A percentile compares a stretch with the other conserved stretches of the same genome.
These are phyloP conservation scores for Andrographis paniculata DNA, from an alignment of 305 asterid genomes.

Conservation along the genomic window DNA sequence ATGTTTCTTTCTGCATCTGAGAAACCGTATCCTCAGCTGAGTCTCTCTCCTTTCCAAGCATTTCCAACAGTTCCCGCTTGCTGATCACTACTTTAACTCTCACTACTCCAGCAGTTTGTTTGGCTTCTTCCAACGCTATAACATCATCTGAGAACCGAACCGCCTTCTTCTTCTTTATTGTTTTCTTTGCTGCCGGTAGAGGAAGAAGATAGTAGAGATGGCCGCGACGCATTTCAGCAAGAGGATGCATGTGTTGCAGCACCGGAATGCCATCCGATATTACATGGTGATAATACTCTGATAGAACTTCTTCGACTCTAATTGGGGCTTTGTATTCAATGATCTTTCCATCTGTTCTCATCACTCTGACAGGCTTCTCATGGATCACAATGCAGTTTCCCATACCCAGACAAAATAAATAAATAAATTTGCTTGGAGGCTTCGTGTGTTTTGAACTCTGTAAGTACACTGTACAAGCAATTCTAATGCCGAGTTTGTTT, in stretches of 20 bases:
- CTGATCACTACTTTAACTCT: constrained; percentile 64
- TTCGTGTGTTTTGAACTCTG: not conserved
- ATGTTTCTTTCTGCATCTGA: constrained; percentile 18
- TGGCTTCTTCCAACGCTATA: constrained; percentile 17
- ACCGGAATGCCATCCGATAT: constrained; percentile 46
- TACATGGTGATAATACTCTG: constrained; percentile 44
- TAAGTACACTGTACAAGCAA: too few species aligned
- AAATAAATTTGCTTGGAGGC: not conserved
- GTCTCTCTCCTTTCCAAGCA: constrained; percentile 18
- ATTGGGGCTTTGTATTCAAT: constrained; percentile 57
- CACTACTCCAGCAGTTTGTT: constrained; percentile 20
- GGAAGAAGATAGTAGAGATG: constrained; percentile 54
- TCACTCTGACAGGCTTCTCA: constrained; percentile 34
- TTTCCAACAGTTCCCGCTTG: constrained; percentile 56
- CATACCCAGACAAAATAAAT: constrained; percentile 24
- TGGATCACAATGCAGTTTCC: constrained; percentile 63
- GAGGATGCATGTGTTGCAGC: constrained; percentile 39
- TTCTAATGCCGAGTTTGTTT: not conserved
- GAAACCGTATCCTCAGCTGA: constrained; percentile 26
- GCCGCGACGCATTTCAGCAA: constrained; percentile 41
- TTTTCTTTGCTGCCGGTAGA: constrained; percentile 22
- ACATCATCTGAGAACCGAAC: constrained; percentile 38
- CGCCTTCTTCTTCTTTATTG: constrained; percentile 23
- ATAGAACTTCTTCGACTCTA: constrained; percentile 43
- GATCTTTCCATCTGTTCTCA: constrained; percentile 61